Base-by-base conservation (phyloP, 306 rosid species). In the Castanea mollissima region DNA sequence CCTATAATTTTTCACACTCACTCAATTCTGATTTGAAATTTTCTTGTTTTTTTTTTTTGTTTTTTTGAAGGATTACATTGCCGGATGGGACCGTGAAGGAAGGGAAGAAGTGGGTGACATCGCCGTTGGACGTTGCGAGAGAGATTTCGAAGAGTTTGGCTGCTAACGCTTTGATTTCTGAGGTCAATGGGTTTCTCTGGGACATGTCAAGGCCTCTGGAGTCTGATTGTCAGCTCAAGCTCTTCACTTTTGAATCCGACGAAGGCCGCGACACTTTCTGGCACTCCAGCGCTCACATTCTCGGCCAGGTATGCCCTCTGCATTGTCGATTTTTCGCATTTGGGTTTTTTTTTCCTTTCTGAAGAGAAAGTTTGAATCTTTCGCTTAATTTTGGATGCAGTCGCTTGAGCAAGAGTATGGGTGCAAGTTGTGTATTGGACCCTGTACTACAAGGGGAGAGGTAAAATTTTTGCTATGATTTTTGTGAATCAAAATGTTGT, bases 261-360 rank as follows among this genome's bases (percentile, higher is more conserved):
- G 98, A 90, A 84, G 99, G 99, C 2, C 90, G 99, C 2, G 98
- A 95, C 70, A 95, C 98, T 35, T 92, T 95, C 84, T 95, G 99
- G 99, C 99, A 95, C 83, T 95, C 99, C 31, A 92, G 99, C 51
- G 99, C 99, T 23, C 99, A 95, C 81, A 95, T 95, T 90, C 97
- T 95, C 16, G 98, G 99, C 72, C 90, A 95, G 97, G 97, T 94
- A 59, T 5, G 1, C 18, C 5, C 2, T 4, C 14, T 5, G 21
- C 46, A n/a, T n/a, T 73, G 27, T n/a, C 3, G 16, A 20, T 2
- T 23, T 67, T 69, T 63, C 25, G 55, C 19, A 23, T 71, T 80
- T 7, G 76, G 10, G 2, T 9, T 18, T 3, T 52, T 19, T 64
- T 31, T 57, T 74, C 1, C 3, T 18, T 74, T 0, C 5, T 18